phyloP scores from a whole-genome alignment of 2,329 filamentous ascomycete species.

The Trichoderma pleuroti region DNA sequence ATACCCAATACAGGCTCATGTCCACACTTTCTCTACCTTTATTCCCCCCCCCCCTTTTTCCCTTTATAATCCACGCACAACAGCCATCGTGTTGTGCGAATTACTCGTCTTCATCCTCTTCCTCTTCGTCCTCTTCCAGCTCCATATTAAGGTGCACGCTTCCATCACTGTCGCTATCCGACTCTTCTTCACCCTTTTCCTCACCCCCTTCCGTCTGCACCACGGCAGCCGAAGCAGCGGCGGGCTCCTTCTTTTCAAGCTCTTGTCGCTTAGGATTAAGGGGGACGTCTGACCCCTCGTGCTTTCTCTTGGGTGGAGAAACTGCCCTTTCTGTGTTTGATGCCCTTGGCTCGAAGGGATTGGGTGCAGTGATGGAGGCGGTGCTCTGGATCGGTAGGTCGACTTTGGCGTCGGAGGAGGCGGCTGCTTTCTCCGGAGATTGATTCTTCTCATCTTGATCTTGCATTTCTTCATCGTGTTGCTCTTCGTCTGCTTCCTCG shows the following conservation, averaged over 20 bases:
- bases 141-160: constrained; percentile 60
- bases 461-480: constrained; percentile 22
- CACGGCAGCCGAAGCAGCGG: neutral
- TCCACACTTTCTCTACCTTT: neutral
- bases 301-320: constrained; percentile 39
- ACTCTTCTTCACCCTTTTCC: constrained; percentile 27
- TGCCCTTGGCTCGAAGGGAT: constrained; percentile 35
- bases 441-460: constrained; percentile 13
- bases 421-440: constrained; percentile 18
- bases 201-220: constrained; percentile 25
- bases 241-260: constrained; percentile 30
- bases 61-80: neutral
- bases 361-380: constrained; percentile 31
- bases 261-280: constrained; percentile 41
- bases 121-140: constrained; percentile 47
- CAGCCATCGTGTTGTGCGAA: neutral
- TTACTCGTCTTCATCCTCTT: constrained; percentile 25
- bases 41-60: neutral
- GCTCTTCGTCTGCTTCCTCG: constrained; percentile 36
- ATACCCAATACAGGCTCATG: constrained; percentile 11
- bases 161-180: constrained; percentile 46
- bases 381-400: constrained; percentile 33
- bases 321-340: constrained; percentile 22
- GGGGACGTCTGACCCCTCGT: constrained; percentile 34
- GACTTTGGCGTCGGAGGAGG: constrained; percentile 24